Percentiles rank a stretch among this genome's conserved stretches.
Evolutionary conservation across 2,329 filamentous ascomycete genomes (phyloP).

Genomic region (Scopulariopsis brevicaulis): DNA sequence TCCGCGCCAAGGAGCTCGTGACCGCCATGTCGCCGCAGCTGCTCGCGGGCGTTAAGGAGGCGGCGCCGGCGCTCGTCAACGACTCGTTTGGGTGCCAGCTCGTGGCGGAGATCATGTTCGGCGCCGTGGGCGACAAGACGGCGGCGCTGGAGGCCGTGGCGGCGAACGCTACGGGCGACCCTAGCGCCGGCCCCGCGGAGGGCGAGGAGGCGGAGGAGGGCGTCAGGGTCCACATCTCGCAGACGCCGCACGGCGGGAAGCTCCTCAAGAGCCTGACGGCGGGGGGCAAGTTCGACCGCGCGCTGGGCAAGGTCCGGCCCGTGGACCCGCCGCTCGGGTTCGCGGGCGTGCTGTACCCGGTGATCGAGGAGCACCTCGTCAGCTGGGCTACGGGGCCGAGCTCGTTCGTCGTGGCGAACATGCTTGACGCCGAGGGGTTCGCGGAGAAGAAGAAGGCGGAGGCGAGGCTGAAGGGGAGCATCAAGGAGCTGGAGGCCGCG

Average conservation of each 20-base stretch:
- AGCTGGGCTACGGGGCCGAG: constrained; percentile 80
- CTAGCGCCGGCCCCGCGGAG: constrained; percentile 26
- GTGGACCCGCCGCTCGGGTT: constrained; percentile 72
- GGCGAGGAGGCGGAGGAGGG: constrained; percentile 23
- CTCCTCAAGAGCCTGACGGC: constrained; percentile 88
- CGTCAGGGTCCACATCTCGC: constrained; percentile 41
- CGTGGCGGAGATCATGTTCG: constrained; percentile 71
- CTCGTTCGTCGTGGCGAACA: constrained; percentile 73
- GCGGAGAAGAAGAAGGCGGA: constrained; percentile 53
- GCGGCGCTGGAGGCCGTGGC: constrained; percentile 60
- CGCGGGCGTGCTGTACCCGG: constrained; percentile 66
- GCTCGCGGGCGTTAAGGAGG: constrained; percentile 59
- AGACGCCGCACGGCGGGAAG: constrained; percentile 55
- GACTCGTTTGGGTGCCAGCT: constrained; percentile 82
- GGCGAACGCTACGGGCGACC: constrained; percentile 47
- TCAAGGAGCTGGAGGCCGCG: constrained; percentile 58
- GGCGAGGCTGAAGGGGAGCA: constrained; percentile 60
- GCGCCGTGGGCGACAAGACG: constrained; percentile 64
- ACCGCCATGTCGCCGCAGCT: constrained; percentile 64
- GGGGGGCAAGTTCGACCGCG: constrained; percentile 75
- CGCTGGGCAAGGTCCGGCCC: constrained; percentile 56
- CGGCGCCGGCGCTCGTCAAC: constrained; percentile 56
- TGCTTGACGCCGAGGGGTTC: constrained; percentile 68
- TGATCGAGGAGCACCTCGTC: constrained; percentile 64
- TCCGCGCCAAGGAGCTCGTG: constrained; percentile 65